Evolutionary conservation across 352 stramenopile genomes (phyloP).

Genomic region (Globisporangium megalacanthum): DNA sequence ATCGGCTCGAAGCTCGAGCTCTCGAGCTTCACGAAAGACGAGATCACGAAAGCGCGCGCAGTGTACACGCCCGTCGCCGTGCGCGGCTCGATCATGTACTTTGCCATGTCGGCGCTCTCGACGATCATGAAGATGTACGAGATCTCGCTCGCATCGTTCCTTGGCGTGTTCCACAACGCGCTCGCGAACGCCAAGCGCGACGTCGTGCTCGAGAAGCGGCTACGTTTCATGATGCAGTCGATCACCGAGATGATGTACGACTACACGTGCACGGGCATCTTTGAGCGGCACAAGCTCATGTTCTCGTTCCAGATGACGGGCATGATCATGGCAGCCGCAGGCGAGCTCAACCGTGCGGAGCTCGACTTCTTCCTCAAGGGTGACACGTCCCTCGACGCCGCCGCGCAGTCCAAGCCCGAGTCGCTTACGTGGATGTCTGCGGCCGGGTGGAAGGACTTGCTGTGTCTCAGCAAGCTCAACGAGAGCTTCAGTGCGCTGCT

Average conservation of each 20-base stretch:
- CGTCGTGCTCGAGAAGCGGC: constrained; percentile 84
- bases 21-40: constrained; percentile 91
- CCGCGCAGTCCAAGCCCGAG: constrained; percentile 65
- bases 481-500: constrained; percentile 59
- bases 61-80: constrained; percentile 91
- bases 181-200: constrained; percentile 89
- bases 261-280: constrained; percentile 96
- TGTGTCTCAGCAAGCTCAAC: constrained; percentile 71
- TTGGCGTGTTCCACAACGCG: constrained; percentile 89
- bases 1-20: constrained; percentile 93
- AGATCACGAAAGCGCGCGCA: constrained; percentile 89
- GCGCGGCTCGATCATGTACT: constrained; percentile 93
- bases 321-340: constrained; percentile 90
- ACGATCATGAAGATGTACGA: constrained; percentile 97
- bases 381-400: constrained; percentile 88
- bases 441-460: constrained; percentile 91
- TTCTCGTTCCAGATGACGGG: constrained; percentile 96
- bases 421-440: constrained; percentile 79
- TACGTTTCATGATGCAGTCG: constrained; percentile 87
- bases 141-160: constrained; percentile 91
- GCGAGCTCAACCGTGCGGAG: constrained; percentile 77
- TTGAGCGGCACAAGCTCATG: constrained; percentile 97
- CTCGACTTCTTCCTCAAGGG: constrained; percentile 96
- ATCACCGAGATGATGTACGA: constrained; percentile 95
- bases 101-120: constrained; percentile 87